Evolutionary conservation across 2,329 filamentous ascomycete species (phyloP).

Genomic region (Ustulina deusta): DNA sequence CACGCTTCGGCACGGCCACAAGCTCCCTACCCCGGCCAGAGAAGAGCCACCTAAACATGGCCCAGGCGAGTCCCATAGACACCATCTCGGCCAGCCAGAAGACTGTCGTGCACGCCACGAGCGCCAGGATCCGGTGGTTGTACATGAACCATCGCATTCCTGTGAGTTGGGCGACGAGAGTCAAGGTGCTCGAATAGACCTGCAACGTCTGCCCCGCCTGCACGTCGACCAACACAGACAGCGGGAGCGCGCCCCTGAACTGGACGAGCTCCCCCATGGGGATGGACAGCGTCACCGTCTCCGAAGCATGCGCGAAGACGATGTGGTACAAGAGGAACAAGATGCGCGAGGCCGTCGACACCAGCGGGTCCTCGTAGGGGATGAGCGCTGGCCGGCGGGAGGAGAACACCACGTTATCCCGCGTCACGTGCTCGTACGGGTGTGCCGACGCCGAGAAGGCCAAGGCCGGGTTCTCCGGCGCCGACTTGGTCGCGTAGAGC

Average conservation of each 20-base stretch:
- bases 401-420: constrained; percentile 64
- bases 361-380: constrained; percentile 79
- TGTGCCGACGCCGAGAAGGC: constrained; percentile 42
- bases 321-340: constrained; percentile 77
- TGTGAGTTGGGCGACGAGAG: constrained; percentile 78
- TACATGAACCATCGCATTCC: constrained; percentile 91
- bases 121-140: constrained; percentile 78
- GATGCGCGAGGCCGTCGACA: constrained; percentile 71
- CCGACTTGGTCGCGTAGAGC: constrained; percentile 72
- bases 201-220: constrained; percentile 78
- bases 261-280: constrained; percentile 78
- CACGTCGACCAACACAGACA: constrained; percentile 70
- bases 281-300: constrained; percentile 73
- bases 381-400: constrained; percentile 82
- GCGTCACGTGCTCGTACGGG: constrained; percentile 54
- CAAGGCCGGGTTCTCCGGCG: constrained; percentile 51
- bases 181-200: constrained; percentile 77
- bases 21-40: constrained; percentile 28
- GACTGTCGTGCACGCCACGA: constrained; percentile 72
- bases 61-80: constrained; percentile 75
- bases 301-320: constrained; percentile 70
- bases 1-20: not conserved
- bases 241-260: constrained; percentile 66
- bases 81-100: constrained; percentile 85
- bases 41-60: constrained; percentile 59